Conservation (phyloP, 139 green algal species). For the Volvox africanus region DNA sequence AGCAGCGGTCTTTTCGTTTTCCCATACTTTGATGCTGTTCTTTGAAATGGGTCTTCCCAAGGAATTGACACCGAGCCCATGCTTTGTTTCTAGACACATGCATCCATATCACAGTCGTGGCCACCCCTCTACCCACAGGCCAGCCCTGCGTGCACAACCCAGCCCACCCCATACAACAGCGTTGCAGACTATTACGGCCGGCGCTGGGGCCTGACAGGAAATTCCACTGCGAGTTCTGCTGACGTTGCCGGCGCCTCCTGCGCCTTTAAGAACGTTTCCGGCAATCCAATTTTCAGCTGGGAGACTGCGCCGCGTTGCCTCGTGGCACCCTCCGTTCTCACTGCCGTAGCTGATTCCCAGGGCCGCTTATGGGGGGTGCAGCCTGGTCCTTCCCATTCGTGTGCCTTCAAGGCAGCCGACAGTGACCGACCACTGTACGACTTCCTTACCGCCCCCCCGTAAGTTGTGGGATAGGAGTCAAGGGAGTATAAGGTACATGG, state of each 20-base stretch:
- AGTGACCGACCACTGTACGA: constrained; percentile 37
- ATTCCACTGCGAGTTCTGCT: background rate
- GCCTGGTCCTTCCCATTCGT: background rate
- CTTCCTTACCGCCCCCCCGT: constrained; percentile 43
- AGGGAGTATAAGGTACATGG: no score
- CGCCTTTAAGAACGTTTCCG: constrained; percentile 19
- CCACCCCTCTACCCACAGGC: constrained; percentile 8
- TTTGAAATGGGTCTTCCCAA: no score
- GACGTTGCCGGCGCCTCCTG: background rate
- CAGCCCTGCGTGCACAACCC: background rate
- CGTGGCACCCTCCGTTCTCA: background rate
- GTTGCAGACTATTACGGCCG: background rate
- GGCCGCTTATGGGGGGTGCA: constrained; percentile 33
- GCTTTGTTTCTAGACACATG: no score
- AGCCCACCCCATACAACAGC: constrained; percentile 31
- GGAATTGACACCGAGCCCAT: no score
- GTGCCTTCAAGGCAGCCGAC: constrained; percentile 43
- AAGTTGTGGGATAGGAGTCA: background rate
- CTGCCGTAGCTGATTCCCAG: background rate
- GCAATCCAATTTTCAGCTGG: constrained; percentile 25
- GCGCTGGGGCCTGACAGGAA: background rate
- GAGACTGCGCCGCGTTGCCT: constrained; percentile 48
- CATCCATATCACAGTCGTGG: background rate
- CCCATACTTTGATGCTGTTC: no score
- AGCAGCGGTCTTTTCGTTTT: background rate